phyloP scores from a whole-genome alignment of 2,329 filamentous ascomycete genomes.

The Zymoseptoria tritici region DNA sequence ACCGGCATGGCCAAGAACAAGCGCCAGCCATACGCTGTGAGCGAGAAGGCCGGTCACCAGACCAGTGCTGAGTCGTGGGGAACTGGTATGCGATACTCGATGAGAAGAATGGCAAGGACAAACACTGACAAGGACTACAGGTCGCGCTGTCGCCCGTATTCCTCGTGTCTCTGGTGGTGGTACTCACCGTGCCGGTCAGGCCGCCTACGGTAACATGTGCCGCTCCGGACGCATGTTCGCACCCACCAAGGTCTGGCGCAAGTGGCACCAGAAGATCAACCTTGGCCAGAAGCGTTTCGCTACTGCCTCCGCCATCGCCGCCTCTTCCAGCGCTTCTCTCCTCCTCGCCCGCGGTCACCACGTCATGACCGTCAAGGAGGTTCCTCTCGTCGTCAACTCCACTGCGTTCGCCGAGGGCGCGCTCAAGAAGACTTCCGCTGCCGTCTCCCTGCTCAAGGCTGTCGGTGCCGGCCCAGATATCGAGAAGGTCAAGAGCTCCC shows the following conservation, averaged over 20 bases:
- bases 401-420: conserved; percentile 73
- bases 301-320: conserved; percentile 93
- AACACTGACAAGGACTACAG: conserved; percentile 40
- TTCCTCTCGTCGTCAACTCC: conserved; percentile 92
- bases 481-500: conserved; percentile 91
- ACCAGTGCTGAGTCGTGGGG: conserved; percentile 99
- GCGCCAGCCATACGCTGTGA: conserved; percentile 98
- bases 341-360: conserved; percentile 96
- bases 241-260: conserved; percentile 99
- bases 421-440: conserved; percentile 80
- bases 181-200: conserved; percentile 99
- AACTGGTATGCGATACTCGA: conserved; percentile 60
- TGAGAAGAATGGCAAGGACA: conserved; percentile 6
- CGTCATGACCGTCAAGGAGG: conserved; percentile 85
- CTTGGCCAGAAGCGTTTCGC: conserved; percentile 98
- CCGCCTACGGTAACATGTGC: conserved; percentile 99
- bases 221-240: conserved; percentile 99
- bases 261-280: conserved; percentile 99
- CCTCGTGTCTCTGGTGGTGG: conserved; percentile 99
- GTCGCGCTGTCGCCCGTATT: conserved; percentile 99
- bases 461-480: conserved; percentile 85
- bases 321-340: conserved; percentile 88
- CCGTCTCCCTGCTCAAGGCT: conserved; percentile 79
- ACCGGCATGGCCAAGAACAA: conserved; percentile 99
- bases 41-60: conserved; percentile 99